These are phyloP conservation scores for Trapa incisa DNA, from an alignment of 345 rosid genomes.

Conservation along the genomic window DNA sequence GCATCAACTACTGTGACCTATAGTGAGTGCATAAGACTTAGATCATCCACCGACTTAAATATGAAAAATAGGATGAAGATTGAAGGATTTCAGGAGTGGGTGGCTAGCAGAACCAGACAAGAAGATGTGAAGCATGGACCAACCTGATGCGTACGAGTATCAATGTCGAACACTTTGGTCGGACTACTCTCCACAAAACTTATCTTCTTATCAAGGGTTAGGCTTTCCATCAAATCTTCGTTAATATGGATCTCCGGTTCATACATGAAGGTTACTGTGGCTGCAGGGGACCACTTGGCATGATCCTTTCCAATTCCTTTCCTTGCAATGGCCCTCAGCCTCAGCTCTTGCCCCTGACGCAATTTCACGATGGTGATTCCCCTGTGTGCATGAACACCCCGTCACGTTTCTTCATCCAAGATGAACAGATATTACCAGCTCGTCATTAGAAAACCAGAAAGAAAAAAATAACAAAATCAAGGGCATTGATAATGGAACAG, in stretches of 20 bases:
- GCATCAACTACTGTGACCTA: slow-evolving; percentile 77
- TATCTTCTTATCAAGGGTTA: slow-evolving; percentile 57
- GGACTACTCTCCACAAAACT: slow-evolving; percentile 85
- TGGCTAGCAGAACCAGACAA: not conserved
- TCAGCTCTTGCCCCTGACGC: slow-evolving; percentile 76
- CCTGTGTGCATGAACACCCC: slow-evolving; percentile 24
- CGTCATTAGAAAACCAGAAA: not conserved
- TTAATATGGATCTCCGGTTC: slow-evolving; percentile 84
- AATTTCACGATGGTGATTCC: slow-evolving; percentile 89
- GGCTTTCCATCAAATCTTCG: slow-evolving; percentile 72
- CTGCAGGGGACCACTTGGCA: slow-evolving; percentile 98
- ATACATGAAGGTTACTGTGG: slow-evolving; percentile 89
- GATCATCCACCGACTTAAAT: not conserved
- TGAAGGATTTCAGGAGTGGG: not conserved
- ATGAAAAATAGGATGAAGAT: not conserved
- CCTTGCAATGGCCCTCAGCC: slow-evolving; percentile 84
- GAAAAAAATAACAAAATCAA: not conserved
- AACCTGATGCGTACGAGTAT: slow-evolving; percentile 62
- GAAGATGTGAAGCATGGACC: not conserved
- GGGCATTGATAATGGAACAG: not conserved
- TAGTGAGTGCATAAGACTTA: not conserved
- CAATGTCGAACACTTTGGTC: slow-evolving; percentile 69
- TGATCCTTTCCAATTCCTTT: slow-evolving; percentile 98
- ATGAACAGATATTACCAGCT: not conserved
- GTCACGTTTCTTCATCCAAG: not conserved